Conservation (phyloP, 257 asterid species). For the Nicotiana otophora region DNA sequence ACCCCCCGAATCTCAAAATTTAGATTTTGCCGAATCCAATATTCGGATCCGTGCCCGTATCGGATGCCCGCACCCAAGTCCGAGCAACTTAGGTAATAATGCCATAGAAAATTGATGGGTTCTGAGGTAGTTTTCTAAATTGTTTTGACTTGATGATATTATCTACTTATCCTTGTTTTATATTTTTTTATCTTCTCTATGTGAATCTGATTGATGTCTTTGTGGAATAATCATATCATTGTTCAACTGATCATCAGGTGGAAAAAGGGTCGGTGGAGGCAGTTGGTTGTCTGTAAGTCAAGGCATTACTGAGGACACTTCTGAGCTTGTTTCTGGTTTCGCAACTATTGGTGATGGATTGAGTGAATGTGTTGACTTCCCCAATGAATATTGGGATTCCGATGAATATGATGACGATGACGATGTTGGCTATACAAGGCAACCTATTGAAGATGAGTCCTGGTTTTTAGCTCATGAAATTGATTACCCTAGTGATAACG, state of each 20-base stretch:
- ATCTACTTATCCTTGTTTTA: not conserved
- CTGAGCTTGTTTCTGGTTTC: conserved; percentile 29
- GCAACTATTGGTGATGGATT: conserved; percentile 26
- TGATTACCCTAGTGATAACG: conserved; percentile 28
- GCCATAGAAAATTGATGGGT: not conserved
- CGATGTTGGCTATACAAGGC: conserved; percentile 25
- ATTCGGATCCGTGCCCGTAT: no score
- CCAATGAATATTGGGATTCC: conserved; percentile 28
- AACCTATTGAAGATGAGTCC: conserved; percentile 32
- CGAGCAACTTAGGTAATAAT: no score
- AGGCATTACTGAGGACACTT: conserved; percentile 28
- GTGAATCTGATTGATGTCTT: not conserved
- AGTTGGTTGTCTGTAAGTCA: conserved; percentile 25
- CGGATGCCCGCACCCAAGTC: no score
- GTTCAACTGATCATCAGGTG: conserved; percentile 5
- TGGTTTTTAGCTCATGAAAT: conserved; percentile 32
- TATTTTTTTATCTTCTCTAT: not conserved
- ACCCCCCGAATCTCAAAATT: no score
- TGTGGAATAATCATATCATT: not conserved
- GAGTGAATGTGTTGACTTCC: conserved; percentile 21
- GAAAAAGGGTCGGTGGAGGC: conserved; percentile 25
- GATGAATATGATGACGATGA: conserved; percentile 30
- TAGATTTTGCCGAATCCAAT: no score
- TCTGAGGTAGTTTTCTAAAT: not conserved
- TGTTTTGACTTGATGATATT: not conserved